Evolutionary conservation across 1,284 basidiomycete genomes (phyloP).

Genomic region (Anthracocystis panici-leucophaei): DNA sequence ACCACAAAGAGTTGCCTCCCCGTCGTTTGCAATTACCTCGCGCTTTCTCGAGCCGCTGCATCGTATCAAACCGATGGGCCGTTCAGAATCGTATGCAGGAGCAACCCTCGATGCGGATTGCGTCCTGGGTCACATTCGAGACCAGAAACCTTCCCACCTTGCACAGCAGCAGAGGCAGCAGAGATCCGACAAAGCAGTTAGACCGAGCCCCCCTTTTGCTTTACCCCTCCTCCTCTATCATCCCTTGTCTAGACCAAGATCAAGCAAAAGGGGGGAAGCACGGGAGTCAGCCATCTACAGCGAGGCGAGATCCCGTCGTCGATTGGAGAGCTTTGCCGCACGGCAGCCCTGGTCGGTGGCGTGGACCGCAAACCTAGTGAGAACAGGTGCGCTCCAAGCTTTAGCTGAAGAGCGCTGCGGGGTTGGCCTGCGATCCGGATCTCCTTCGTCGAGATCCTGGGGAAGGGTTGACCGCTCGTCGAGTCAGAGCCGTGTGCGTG

Average conservation of each 20-base stretch:
- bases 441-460: conserved; percentile 53
- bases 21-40: conserved; percentile 13
- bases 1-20: conserved; percentile 41
- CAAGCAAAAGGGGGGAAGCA: conserved; percentile 29
- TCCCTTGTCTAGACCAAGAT: conserved; percentile 36
- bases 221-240: not conserved
- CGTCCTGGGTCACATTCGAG: conserved; percentile 1
- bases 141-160: not conserved
- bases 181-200: conserved; percentile 25
- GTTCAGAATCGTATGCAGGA: conserved; percentile 8
- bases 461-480: conserved; percentile 55
- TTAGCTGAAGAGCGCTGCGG: conserved; percentile 19
- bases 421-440: conserved; percentile 53
- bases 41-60: conserved; percentile 13
- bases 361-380: conserved; percentile 54
- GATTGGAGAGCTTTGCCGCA: conserved; percentile 38
- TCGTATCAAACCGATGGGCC: conserved; percentile 37
- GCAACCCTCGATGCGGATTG: conserved; percentile 33
- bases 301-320: conserved; percentile 56
- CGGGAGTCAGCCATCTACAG: conserved; percentile 44
- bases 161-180: conserved; percentile 31
- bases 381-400: conserved; percentile 24
- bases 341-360: conserved; percentile 39
- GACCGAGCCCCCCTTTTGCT: conserved; percentile 33
- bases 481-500: conserved; percentile 57